Evolutionary conservation across 257 asterid genomes (phyloP), one percentile per base, ranked within the genome.

Genomic region (Prunella vulgaris): DNA sequence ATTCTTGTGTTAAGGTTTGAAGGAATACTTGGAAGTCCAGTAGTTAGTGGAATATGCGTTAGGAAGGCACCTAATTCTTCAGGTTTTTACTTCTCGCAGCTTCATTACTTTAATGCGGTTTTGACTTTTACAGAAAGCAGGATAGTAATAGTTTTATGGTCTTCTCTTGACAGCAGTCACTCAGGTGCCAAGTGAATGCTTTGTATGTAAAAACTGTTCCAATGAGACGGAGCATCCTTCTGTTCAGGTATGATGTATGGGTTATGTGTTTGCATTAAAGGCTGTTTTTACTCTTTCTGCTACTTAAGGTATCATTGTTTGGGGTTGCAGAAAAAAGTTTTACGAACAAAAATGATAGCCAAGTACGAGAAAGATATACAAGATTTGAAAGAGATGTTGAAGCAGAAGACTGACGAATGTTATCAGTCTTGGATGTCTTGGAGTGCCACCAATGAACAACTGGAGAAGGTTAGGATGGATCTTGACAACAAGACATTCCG

Each of bases 381-480:
- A 83, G 93, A 89, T 49, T 79, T 94, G 81, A 88, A 74, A 64
- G 87, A 86, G 21, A 77, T 68, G 65, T 78, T 92, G 85, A 84
- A 89, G 79, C 84, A 72, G 42, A 94, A 94, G 86, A 87, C 93
- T 10, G 95, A 91, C 22, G 99, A 94, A 79, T 94, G 99, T 51
- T 91, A 87, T 76, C 93, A 94, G 69, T 86, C 99, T 21, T 94
- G 99, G 99, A 94, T 94, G 95, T 94, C 97, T 49, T 91, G 86
- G 87, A 84, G 87, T 69, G 74, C 92, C 53, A 83, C 95, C 66
- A 94, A 86, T 17, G 95, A 91, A 68, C 96, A 89, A 78, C 89
- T 94, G 4, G 93, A 86, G 82, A 84, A 83, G 77, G 85, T 86
- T 51, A 80, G 90, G 80, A 89, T 87, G 97, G 97, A 94, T 18